Evolutionary conservation across 176 grass and related monocot species (phyloP).

Genomic region (Olyra latifolia): DNA sequence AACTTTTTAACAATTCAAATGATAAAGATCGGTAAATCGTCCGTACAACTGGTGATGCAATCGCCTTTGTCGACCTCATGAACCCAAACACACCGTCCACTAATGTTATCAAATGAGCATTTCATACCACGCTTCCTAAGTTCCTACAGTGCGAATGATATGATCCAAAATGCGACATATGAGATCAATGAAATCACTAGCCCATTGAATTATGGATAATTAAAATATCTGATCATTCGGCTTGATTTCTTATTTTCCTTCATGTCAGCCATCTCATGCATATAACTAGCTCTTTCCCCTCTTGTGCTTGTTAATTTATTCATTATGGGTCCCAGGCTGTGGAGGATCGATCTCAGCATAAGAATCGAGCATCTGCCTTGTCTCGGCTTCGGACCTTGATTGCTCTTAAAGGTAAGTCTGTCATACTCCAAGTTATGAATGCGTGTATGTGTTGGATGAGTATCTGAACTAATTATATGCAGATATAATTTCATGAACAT

Average conservation of each 20-base stretch:
- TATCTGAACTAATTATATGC: neutral
- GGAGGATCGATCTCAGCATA: conserved; percentile 95
- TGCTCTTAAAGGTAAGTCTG: conserved; percentile 85
- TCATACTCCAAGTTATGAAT: neutral
- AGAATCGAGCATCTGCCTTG: conserved; percentile 76
- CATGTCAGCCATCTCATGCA: neutral
- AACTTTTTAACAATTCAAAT: neutral
- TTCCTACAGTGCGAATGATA: neutral
- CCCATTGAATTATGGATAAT: neutral
- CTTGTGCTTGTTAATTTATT: neutral
- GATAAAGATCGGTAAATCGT: neutral
- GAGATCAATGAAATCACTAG: neutral
- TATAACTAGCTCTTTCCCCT: neutral
- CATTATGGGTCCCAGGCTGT: conserved; percentile 50
- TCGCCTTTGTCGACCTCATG: neutral
- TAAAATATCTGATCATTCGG: neutral
- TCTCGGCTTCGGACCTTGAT: conserved; percentile 73
- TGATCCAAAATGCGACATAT: neutral
- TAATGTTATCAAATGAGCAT: neutral
- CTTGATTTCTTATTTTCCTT: neutral
- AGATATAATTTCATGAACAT: neutral
- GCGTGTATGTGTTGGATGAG: neutral
- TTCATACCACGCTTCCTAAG: neutral
- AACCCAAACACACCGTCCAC: neutral
- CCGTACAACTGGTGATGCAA: neutral